Percentiles rank a stretch among this genome's conserved stretches.
These are phyloP conservation scores for Pogostemon cablin DNA, from an alignment of 257 asterid genomes.

Conservation along the genomic window DNA sequence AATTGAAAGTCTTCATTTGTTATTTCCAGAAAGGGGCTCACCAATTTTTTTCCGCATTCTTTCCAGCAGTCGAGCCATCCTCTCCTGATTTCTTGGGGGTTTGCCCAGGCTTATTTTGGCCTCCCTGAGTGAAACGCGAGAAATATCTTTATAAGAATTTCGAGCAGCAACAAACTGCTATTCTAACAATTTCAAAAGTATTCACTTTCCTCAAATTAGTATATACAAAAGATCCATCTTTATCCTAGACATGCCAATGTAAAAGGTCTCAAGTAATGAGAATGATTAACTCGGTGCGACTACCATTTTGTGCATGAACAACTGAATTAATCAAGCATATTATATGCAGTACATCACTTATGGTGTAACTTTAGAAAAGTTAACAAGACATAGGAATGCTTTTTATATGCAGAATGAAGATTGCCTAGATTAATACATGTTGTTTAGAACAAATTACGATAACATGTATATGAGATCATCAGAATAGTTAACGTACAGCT, in stretches of 20 bases:
- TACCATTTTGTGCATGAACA: not conserved
- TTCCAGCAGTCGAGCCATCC: constrained; percentile 34
- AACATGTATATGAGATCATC: not conserved
- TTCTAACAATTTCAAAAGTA: not conserved
- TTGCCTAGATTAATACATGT: constrained; percentile 1
- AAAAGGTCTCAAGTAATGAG: not conserved
- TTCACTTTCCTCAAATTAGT: not conserved
- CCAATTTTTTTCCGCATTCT: constrained; percentile 38
- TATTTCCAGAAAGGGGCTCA: constrained; percentile 47
- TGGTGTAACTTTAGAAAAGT: not conserved
- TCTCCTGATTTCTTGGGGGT: constrained; percentile 55
- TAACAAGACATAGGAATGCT: not conserved
- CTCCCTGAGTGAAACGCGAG: constrained; percentile 52
- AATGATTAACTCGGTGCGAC: not conserved
- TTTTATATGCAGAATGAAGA: constrained; percentile 20
- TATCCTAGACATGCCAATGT: not conserved
- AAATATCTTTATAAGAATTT: not conserved
- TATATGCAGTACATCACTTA: not conserved
- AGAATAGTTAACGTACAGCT: constrained; percentile 54
- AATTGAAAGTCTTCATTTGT: constrained; percentile 31
- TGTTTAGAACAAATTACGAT: constrained; percentile 11
- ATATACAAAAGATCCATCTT: not conserved
- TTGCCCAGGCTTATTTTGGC: constrained; percentile 53
- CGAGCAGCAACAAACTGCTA: not conserved
- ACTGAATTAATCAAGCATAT: not conserved